Evolutionary conservation across 192 early-diverging fungal genomes (phyloP).

Genomic region (Coemansia sp.): DNA sequence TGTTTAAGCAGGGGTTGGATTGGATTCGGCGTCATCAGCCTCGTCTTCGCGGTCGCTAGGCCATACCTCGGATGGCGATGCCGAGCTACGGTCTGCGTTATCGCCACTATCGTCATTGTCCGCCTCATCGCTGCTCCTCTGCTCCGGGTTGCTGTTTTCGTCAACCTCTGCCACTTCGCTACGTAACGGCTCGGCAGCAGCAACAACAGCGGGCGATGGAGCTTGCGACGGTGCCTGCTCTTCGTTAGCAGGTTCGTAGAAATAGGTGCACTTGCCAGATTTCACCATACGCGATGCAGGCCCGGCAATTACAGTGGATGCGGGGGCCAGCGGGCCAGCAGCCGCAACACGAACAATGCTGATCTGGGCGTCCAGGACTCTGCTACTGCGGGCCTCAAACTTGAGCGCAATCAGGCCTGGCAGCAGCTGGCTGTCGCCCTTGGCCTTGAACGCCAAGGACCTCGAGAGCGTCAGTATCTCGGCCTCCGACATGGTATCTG

Average conservation of each 20-base stretch:
- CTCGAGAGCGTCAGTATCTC: slow-evolving; percentile 7
- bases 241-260: background rate
- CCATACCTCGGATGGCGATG: slow-evolving; percentile 15
- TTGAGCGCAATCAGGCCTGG: slow-evolving; percentile 27
- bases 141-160: background rate
- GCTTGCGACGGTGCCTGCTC: background rate
- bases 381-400: slow-evolving; percentile 17
- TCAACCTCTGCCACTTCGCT: slow-evolving; percentile 6
- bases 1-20: background rate
- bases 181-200: background rate
- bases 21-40: background rate
- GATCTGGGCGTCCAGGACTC: slow-evolving; percentile 17
- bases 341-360: slow-evolving; percentile 26
- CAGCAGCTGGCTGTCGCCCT: slow-evolving; percentile 9
- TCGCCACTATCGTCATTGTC: background rate
- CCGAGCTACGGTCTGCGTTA: background rate
- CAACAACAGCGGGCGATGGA: background rate
- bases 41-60: slow-evolving; percentile 4
- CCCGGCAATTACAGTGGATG: slow-evolving; percentile 10
- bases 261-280: slow-evolving; percentile 44
- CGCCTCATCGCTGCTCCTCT: background rate
- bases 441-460: slow-evolving; percentile 23
- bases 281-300: slow-evolving; percentile 14
- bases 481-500: background rate
- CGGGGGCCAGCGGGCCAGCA: slow-evolving; percentile 1